A percentile compares a stretch with the other conserved stretches of the same genome.
phyloP scores from a whole-genome alignment of 1,284 basidiomycete genomes.

The Prillingera fragicola region DNA sequence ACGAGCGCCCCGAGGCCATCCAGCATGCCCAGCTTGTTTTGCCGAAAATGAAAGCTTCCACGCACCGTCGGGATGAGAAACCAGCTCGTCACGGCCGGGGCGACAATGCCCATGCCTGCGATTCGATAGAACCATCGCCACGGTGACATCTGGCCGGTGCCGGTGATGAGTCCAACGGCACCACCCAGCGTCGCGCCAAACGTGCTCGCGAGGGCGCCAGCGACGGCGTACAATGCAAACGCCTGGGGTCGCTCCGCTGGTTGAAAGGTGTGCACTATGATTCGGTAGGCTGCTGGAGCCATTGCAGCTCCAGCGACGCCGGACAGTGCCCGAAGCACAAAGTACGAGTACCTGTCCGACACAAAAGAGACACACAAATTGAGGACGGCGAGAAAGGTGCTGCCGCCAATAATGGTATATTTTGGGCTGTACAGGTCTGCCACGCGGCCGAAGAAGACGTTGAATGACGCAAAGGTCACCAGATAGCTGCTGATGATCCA shows the following conservation, averaged over 20 bases:
- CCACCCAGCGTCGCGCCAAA: slow-evolving; percentile 25
- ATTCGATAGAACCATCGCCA: slow-evolving; percentile 43
- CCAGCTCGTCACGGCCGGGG: slow-evolving; percentile 16
- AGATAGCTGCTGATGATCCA: slow-evolving; percentile 32
- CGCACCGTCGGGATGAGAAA: slow-evolving; percentile 19
- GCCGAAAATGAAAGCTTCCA: no score
- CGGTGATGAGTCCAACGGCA: slow-evolving; percentile 29
- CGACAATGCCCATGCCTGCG: slow-evolving; percentile 29
- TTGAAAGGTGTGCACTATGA: slow-evolving; percentile 30
- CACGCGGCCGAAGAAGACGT: slow-evolving; percentile 33
- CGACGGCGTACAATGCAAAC: slow-evolving; percentile 26
- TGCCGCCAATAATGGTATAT: slow-evolving; percentile 24
- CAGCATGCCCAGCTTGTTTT: slow-evolving; percentile 22
- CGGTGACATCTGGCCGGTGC: slow-evolving; percentile 29
- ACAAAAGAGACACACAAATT: slow-evolving; percentile 32
- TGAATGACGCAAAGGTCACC: slow-evolving; percentile 30
- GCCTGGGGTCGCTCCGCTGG: slow-evolving; percentile 25
- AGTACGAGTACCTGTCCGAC: slow-evolving; percentile 26
- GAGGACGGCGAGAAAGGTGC: slow-evolving; percentile 26
- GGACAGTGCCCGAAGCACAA: slow-evolving; percentile 30
- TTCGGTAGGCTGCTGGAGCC: slow-evolving; percentile 31
- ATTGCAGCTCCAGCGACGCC: slow-evolving; percentile 28
- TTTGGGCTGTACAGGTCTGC: slow-evolving; percentile 33
- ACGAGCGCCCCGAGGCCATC: slow-evolving; percentile 27
- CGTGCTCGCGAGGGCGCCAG: slow-evolving; percentile 20